Conservation (phyloP, 225 moss, liverwort and hornwort species). For the Physcomitrellopsis africana region DNA sequence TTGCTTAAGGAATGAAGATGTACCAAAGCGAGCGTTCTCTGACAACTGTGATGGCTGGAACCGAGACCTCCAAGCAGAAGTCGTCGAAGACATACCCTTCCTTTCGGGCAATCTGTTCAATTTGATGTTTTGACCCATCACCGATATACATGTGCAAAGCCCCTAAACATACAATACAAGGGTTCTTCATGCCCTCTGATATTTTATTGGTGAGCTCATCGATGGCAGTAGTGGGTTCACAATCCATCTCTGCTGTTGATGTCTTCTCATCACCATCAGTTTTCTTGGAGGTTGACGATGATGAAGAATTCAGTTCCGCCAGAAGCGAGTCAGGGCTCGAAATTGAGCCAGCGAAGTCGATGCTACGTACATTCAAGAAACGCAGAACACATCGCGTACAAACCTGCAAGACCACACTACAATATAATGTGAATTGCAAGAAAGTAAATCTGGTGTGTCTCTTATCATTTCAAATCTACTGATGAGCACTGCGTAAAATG, state of each 20-base stretch:
- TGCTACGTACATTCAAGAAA: slow-evolving; percentile 69
- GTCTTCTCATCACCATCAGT: slow-evolving; percentile 31
- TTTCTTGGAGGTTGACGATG: slow-evolving; percentile 1
- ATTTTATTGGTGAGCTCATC: neutral
- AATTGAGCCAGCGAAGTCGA: slow-evolving; percentile 66
- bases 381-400: slow-evolving; percentile 92
- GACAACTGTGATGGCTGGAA: slow-evolving; percentile 80
- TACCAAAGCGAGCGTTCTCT: slow-evolving; percentile 96
- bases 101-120: slow-evolving; percentile 57
- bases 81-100: slow-evolving; percentile 71
- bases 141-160: slow-evolving; percentile 53
- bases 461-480: slow-evolving; percentile 5
- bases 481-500: neutral
- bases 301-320: slow-evolving; percentile 35
- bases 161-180: slow-evolving; percentile 83
- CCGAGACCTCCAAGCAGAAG: slow-evolving; percentile 90
- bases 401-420: slow-evolving; percentile 60
- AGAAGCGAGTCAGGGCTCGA: slow-evolving; percentile 62
- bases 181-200: slow-evolving; percentile 29
- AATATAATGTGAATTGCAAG: slow-evolving; percentile 11
- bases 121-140: slow-evolving; percentile 40
- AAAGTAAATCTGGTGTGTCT: neutral
- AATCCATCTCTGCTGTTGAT: slow-evolving; percentile 17
- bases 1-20: slow-evolving; percentile 5
- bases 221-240: slow-evolving; percentile 28